Evolutionary conservation across 1,284 basidiomycete genomes (phyloP), one percentile per base, ranked within the genome.

Genomic region (Leccinum solheimii): DNA sequence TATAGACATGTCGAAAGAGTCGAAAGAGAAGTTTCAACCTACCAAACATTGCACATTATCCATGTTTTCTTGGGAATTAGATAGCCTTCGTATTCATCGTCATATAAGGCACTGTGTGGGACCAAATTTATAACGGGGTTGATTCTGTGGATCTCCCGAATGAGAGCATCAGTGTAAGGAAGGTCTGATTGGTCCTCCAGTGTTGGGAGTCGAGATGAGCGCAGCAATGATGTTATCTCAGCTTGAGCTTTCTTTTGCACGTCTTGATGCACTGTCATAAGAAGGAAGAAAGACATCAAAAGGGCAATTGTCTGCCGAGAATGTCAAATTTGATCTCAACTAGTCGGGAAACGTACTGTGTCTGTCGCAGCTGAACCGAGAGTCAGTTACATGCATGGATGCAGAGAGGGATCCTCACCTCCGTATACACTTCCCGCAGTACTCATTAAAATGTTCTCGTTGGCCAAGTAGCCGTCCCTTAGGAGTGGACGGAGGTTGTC

Each of bases 281-380:
- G 67, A n/a, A 77, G 67, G 40, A 76, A 64, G 56, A 75, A 73
- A 5, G 67, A 68, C 32, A 62, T 58, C 13, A 72, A 19, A 4
- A 64, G 59, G 6, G 70, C 64, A 23, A 67, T 57, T 2, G 70
- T 71, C 69, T 70, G 40, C n/a, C 23, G 49, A 26, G 5, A 54
- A 54, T 10, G 27, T 54, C 32, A 60, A 49, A 8, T 21, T 61
- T 11, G 13, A 11, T 16, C 49, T 36, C 13, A 19, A 27, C 7
- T 8, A 11, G 16, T 21, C 6, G 30, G n/a, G 32, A 59, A 19
- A 61, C 60, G 3, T 27, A 61, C 52, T 8, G 61, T 62, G n/a
- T 62, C 61, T 5, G 61, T 61, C n/a, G 61, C 61, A 36, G 61
- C 61, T 62, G 30, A 62, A 51, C n/a, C 6, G 32, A 16, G n/a